These are phyloP conservation scores for Solanum lignicaule DNA, from an alignment of 257 asterid genomes.

Conservation along the genomic window DNA sequence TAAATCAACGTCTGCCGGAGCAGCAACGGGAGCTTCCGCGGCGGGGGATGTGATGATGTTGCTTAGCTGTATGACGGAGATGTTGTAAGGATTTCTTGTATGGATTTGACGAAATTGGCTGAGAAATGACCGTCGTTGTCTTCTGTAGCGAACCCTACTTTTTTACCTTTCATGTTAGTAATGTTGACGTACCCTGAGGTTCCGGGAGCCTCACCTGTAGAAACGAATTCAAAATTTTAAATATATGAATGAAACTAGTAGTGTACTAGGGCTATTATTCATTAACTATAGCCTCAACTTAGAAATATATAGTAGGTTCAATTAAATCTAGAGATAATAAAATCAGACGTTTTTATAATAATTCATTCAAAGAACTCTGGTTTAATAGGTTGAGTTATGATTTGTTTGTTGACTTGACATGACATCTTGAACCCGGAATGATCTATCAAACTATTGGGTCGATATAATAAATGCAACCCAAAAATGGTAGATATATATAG, in stretches of 20 bases:
- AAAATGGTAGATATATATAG: background rate
- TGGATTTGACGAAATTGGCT: slow-evolving; percentile 49
- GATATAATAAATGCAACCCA: background rate
- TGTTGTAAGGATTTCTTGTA: slow-evolving; percentile 45
- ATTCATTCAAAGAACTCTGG: background rate
- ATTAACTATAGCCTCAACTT: background rate
- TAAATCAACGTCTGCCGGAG: slow-evolving; percentile 43
- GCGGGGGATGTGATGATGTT: slow-evolving; percentile 45
- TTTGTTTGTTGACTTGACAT: background rate
- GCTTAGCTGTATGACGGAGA: slow-evolving; percentile 68
- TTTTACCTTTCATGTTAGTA: slow-evolving; percentile 68
- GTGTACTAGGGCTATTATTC: background rate
- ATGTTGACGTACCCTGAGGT: slow-evolving; percentile 82
- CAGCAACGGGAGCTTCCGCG: slow-evolving; percentile 67
- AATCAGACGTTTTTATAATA: fast-evolving
- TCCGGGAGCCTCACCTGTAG: slow-evolving; percentile 68
- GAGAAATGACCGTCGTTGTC: slow-evolving; percentile 30
- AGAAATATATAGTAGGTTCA: background rate
- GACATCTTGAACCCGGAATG: background rate
- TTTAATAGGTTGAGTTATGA: background rate
- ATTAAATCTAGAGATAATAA: background rate
- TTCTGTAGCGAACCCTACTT: slow-evolving; percentile 55
- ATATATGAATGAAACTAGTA: background rate
- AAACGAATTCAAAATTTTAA: background rate
- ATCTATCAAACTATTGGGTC: background rate